Evolutionary conservation across 345 rosid species (phyloP).

Genomic region (Lumnitzera littorea): DNA sequence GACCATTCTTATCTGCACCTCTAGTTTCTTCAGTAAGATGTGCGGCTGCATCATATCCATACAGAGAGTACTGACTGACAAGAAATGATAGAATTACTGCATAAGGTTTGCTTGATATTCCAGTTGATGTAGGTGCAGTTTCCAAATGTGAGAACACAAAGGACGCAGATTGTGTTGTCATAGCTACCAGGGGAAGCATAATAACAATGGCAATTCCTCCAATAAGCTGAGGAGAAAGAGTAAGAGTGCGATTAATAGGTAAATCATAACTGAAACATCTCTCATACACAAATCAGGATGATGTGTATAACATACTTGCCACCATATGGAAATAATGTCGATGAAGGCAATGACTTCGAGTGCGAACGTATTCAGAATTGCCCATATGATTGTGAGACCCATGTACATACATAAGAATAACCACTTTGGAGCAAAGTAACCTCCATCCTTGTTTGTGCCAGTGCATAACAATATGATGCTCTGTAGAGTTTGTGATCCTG

Average conservation of each 20-base stretch:
- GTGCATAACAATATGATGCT: conserved; percentile 49
- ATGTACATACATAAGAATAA: conserved; percentile 52
- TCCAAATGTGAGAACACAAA: conserved; percentile 47
- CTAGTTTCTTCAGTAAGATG: conserved; percentile 69
- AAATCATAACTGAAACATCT: no score
- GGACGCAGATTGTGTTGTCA: conserved; percentile 40
- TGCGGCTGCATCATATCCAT: conserved; percentile 60
- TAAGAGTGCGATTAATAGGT: background rate
- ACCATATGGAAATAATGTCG: conserved; percentile 57
- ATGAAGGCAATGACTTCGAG: conserved; percentile 52
- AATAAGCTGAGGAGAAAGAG: conserved; percentile 25
- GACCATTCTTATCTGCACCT: conserved; percentile 57
- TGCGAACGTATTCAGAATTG: conserved; percentile 51
- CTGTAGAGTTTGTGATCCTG: conserved; percentile 58
- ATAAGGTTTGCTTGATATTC: conserved; percentile 48
- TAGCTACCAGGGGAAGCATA: conserved; percentile 52
- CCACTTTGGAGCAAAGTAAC: conserved; percentile 52
- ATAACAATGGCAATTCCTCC: conserved; percentile 47
- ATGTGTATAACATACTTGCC: conserved; percentile 40
- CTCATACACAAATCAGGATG: background rate
- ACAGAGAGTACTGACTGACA: conserved; percentile 52
- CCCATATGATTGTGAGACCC: conserved; percentile 49
- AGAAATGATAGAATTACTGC: conserved; percentile 46
- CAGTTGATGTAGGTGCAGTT: conserved; percentile 33
- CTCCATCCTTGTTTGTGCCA: conserved; percentile 53